phyloP scores from a whole-genome alignment of 345 rosid species.

The Hibiscus trionum region DNA sequence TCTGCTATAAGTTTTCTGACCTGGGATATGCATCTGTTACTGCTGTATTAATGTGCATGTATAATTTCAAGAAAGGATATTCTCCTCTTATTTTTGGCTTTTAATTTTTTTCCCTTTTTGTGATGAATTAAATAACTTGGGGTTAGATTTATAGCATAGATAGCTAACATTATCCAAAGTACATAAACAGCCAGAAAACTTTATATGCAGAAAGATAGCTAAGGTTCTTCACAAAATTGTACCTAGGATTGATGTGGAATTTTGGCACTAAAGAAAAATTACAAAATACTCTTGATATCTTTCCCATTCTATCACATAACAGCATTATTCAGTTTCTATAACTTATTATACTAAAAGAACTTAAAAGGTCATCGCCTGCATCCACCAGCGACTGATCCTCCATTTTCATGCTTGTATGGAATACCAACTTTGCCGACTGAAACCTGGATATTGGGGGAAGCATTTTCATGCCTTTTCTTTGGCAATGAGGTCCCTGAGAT shows the following conservation, averaged over 20 bases:
- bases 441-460: conserved; percentile 57
- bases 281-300: not conserved
- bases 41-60: not conserved
- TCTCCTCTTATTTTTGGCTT: not conserved
- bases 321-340: not conserved
- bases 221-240: not conserved
- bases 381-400: not conserved
- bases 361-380: not conserved
- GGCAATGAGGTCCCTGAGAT: conserved; percentile 25
- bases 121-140: not conserved
- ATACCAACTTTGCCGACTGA: not conserved
- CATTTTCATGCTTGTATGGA: not conserved
- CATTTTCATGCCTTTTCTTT: conserved; percentile 47
- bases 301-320: not conserved
- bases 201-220: not conserved
- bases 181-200: not conserved
- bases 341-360: not conserved
- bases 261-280: not conserved
- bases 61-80: not conserved
- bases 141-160: not conserved
- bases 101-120: not conserved
- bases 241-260: not conserved
- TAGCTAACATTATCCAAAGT: no score
- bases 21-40: not conserved
- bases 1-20: not conserved